Evolutionary conservation across 371 early-diverging fungal genomes (phyloP).

Genomic region (Mucor piriformis): DNA sequence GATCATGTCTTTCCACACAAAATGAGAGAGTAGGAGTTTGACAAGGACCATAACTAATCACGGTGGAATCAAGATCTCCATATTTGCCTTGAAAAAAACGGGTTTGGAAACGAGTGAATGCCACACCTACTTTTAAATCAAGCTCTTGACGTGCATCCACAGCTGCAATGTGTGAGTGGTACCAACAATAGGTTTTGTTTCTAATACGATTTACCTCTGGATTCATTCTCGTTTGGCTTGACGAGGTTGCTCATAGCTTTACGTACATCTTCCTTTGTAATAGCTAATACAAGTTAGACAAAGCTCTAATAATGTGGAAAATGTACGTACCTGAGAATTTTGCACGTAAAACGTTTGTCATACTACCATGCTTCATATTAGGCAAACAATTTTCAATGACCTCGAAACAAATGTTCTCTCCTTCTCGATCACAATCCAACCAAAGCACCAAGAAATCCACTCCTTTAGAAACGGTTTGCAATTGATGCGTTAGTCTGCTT

Average conservation of each 20-base stretch:
- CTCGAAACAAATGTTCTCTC: conserved; percentile 76
- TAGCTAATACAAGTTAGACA: conserved; percentile 29
- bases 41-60: conserved; percentile 74
- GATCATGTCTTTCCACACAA: conserved; percentile 67
- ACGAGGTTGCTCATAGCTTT: conserved; percentile 58
- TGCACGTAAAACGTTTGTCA: conserved; percentile 52
- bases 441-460: conserved; percentile 65
- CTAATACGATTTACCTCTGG: conserved; percentile 34
- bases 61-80: conserved; percentile 52
- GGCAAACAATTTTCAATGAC: conserved; percentile 50
- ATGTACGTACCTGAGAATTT: conserved; percentile 53
- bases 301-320: not conserved
- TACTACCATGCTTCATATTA: conserved; percentile 38
- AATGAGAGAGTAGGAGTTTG: conserved; percentile 67
- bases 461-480: conserved; percentile 45
- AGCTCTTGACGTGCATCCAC: conserved; percentile 75
- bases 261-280: conserved; percentile 57
- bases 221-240: conserved; percentile 60
- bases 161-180: conserved; percentile 31
- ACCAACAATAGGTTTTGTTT: not conserved
- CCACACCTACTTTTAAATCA: conserved; percentile 71
- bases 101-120: conserved; percentile 65
- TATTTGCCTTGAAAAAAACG: conserved; percentile 58
- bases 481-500: conserved; percentile 50
- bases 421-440: conserved; percentile 81